Conservation (phyloP, 345 rosid genomes). For the Combretum micranthum region DNA sequence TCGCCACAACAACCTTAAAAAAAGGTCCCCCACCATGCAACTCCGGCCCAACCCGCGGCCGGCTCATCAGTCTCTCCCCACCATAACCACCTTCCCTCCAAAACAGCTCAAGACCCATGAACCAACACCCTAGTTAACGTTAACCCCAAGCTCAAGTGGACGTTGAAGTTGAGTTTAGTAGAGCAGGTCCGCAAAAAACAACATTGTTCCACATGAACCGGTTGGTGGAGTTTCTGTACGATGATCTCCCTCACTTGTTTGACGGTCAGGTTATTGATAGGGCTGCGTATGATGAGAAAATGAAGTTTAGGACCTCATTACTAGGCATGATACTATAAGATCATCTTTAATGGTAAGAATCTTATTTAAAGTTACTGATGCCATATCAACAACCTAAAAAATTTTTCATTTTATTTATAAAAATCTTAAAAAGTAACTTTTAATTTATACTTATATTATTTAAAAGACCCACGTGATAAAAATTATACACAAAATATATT, state of each 20-base stretch:
- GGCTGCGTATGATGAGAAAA: slow-evolving; percentile 64
- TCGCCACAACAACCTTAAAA: too few relatives aligned
- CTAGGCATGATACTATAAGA: slow-evolving; percentile 66
- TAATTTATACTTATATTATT: too few relatives aligned
- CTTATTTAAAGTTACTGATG: too few relatives aligned
- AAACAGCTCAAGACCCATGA: slow-evolving; percentile 11
- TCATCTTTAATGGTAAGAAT: too few relatives aligned
- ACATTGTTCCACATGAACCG: slow-evolving; percentile 35
- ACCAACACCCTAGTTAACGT: slow-evolving; percentile 5
- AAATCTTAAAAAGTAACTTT: too few relatives aligned
- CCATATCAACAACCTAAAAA: too few relatives aligned
- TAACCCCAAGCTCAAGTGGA: slow-evolving; percentile 22
- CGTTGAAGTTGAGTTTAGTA: slow-evolving; percentile 34
- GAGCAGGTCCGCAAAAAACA: slow-evolving; percentile 31
- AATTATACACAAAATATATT: too few relatives aligned
- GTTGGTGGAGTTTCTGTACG: slow-evolving; percentile 50
- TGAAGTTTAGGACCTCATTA: slow-evolving; percentile 85
- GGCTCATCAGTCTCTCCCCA: neutral
- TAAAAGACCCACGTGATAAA: too few relatives aligned
- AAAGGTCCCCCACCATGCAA: too few relatives aligned
- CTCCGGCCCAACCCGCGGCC: neutral
- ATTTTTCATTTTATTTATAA: too few relatives aligned
- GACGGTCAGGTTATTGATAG: slow-evolving; percentile 83
- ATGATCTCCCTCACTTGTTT: slow-evolving; percentile 81
- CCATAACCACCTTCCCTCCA: slow-evolving; percentile 14